Evolutionary conservation across 2,329 filamentous ascomycete species (phyloP), one percentile per base, ranked within the genome.

Genomic region (Cytospora leucostoma): DNA sequence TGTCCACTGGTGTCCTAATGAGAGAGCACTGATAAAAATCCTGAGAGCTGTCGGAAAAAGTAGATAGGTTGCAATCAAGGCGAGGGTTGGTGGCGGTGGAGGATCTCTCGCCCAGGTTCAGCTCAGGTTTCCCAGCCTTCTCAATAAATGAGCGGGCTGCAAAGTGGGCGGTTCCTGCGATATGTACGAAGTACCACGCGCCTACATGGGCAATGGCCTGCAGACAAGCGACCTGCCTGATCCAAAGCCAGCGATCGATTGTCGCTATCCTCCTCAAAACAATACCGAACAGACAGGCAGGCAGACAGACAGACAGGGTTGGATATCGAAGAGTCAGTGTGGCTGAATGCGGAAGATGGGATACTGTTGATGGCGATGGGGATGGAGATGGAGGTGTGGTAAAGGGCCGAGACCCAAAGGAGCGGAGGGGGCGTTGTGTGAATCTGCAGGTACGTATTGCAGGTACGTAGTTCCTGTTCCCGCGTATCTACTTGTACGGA

Each of bases 101-200:
- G 62, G 62, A 56, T 55, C 44, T 33, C 53, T 64, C 56, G 58
- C 51, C 51, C 59, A 47, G 54, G 53, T 58, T 64, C 62, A 62
- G 62, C 59, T 64, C 54, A 37, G 27, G 15, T 38, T 64, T 50
- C 62, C 62, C 62, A 64, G 62, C 62, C 62, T 64, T 64, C 62
- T 32, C 33, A 64, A 64, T 64, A 64, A 64, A 56, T 62, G 44
- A 33, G 37, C 62, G 58, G 58, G 62, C 53, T 38, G 59, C 51
- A 53, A 61, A 61, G 58, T 61, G 58, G 58, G 51, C 58, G 50
- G 51, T 55, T 33, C 58, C 58, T 54, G 54, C 54, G 58, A 61
- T 32, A 38, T 38, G 50, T 47, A 59, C 51, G 58, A 40, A 51
- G 55, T 53, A 38, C 57, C 50, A 55, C 58, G 58, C 38, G 58